Evolutionary conservation across 1,139 yeast genomes (phyloP).

Genomic region (Pichia sp.): DNA sequence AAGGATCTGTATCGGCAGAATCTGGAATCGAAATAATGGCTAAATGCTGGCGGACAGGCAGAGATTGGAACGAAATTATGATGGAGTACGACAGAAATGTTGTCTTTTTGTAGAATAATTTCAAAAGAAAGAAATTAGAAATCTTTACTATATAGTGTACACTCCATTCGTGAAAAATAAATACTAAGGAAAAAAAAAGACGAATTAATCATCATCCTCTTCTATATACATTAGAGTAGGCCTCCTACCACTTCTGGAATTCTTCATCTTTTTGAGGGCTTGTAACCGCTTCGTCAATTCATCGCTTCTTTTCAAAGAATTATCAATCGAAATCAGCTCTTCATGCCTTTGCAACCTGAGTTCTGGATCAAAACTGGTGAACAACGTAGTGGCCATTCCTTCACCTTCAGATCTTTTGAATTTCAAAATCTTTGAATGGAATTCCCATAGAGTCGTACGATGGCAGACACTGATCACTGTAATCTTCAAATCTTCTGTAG

Average conservation of each 20-base stretch:
- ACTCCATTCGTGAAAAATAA: background rate
- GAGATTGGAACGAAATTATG: constrained; percentile 54
- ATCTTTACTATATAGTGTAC: background rate
- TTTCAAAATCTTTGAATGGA: constrained; percentile 76
- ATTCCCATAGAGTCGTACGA: constrained; percentile 88
- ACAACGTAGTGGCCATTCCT: constrained; percentile 23
- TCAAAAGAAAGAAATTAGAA: background rate
- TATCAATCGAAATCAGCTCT: constrained; percentile 30
- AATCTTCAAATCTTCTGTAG: constrained; percentile 66
- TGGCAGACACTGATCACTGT: constrained; percentile 89
- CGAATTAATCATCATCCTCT: constrained; percentile 19
- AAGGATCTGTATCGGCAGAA: constrained; percentile 49
- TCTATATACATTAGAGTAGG: constrained; percentile 24
- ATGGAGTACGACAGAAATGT: constrained; percentile 42
- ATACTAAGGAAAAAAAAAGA: background rate
- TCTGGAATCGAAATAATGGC: constrained; percentile 47
- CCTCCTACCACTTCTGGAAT: constrained; percentile 17
- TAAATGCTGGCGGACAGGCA: constrained; percentile 54
- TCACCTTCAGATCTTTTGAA: constrained; percentile 35
- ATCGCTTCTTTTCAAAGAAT: constrained; percentile 25
- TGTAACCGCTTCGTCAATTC: constrained; percentile 26
- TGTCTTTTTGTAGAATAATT: constrained; percentile 37
- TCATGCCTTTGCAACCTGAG: constrained; percentile 30
- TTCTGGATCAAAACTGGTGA: constrained; percentile 30
- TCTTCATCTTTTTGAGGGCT: constrained; percentile 22